A percentile compares a stretch with the other conserved stretches of the same genome.
phyloP scores from a whole-genome alignment of 2,329 filamentous ascomycete species.

The Xylariaceae sp. region DNA sequence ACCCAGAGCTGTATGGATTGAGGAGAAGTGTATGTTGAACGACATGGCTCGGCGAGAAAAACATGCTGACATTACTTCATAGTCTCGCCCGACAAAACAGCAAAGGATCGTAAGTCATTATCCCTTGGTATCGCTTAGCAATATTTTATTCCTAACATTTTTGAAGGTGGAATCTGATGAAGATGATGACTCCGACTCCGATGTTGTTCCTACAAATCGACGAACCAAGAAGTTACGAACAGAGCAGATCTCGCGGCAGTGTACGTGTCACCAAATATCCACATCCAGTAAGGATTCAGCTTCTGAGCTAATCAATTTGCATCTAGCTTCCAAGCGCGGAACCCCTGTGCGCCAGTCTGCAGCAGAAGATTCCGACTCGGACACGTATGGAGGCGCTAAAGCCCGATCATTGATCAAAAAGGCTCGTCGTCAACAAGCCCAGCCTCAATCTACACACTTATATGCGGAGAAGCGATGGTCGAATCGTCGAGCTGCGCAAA shows the following conservation, averaged over 20 bases:
- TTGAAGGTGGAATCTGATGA: slow-evolving; percentile 52
- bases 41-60: slow-evolving; percentile 15
- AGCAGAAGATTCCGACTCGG: slow-evolving; percentile 69
- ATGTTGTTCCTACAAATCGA: slow-evolving; percentile 62
- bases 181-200: slow-evolving; percentile 75
- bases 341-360: slow-evolving; percentile 62
- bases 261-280: slow-evolving; percentile 54
- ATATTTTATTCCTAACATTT: slow-evolving; percentile 13
- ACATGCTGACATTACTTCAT: slow-evolving; percentile 42
- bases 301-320: slow-evolving; percentile 24
- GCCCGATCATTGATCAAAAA: slow-evolving; percentile 75
- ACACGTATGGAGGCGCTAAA: slow-evolving; percentile 79
- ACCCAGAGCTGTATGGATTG: slow-evolving; percentile 93
- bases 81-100: slow-evolving; percentile 64
- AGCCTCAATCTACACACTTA: slow-evolving; percentile 69
- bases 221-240: slow-evolving; percentile 74
- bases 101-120: slow-evolving; percentile 59
- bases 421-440: slow-evolving; percentile 70
- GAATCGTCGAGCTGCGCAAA: slow-evolving; percentile 79
- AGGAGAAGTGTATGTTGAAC: slow-evolving; percentile 78
- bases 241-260: slow-evolving; percentile 63
- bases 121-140: background rate
- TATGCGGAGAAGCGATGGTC: slow-evolving; percentile 90
- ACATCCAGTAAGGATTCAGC: slow-evolving; percentile 5
- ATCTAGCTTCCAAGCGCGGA: slow-evolving; percentile 63